Evolutionary conservation across 768 basidiomycete genomes (phyloP).

Genomic region (Tephrocybe sp.): DNA sequence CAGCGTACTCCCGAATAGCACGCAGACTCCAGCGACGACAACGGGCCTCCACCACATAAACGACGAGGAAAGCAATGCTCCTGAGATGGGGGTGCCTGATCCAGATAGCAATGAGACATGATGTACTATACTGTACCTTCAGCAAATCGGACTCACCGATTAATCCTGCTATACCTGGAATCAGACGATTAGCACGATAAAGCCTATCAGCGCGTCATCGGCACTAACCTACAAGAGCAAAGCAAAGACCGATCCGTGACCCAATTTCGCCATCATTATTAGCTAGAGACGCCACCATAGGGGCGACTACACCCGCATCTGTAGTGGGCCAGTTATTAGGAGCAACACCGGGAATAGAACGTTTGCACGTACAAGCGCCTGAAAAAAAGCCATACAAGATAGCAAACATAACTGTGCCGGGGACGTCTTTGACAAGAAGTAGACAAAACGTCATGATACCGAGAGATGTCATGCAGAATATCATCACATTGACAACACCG

Average conservation of each 20-base stretch:
- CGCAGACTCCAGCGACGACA: slow-evolving; percentile 11
- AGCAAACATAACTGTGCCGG: slow-evolving; percentile 30
- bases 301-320: slow-evolving; percentile 40
- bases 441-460: slow-evolving; percentile 34
- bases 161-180: slow-evolving; percentile 17
- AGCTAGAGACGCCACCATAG: slow-evolving; percentile 42
- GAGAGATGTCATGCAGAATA: slow-evolving; percentile 22
- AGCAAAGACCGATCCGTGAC: slow-evolving; percentile 48
- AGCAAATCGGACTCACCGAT: slow-evolving; percentile 10
- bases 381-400: slow-evolving; percentile 39
- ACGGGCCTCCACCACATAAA: slow-evolving; percentile 21
- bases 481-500: slow-evolving; percentile 29
- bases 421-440: slow-evolving; percentile 25
- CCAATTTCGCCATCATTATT: slow-evolving; percentile 48
- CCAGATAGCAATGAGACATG: no score
- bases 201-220: not conserved
- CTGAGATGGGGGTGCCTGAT: slow-evolving; percentile 18
- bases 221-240: slow-evolving; percentile 21
- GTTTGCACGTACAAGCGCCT: slow-evolving; percentile 30
- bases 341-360: not conserved
- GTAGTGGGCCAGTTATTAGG: not conserved
- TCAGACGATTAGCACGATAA: not conserved
- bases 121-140: not conserved
- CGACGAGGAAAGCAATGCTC: slow-evolving; percentile 14
- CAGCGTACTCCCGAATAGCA: not conserved